Evolutionary conservation across 2,329 filamentous ascomycete genomes (phyloP).

Genomic region (Penicillium nordicum): DNA sequence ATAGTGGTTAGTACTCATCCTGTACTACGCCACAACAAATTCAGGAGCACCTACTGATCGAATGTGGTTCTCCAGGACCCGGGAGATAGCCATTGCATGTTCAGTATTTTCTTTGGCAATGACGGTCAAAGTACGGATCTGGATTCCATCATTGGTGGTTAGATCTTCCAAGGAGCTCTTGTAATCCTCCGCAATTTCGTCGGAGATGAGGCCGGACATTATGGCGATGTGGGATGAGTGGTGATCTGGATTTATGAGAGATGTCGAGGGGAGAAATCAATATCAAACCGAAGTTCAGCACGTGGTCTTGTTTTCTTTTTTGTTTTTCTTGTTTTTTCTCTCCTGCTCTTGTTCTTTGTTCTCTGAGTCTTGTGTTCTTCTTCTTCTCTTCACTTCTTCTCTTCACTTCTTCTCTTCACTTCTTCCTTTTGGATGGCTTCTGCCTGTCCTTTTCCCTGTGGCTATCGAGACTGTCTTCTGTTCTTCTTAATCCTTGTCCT

Average conservation of each 20-base stretch:
- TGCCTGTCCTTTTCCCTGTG: slow-evolving; percentile 14
- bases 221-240: slow-evolving; percentile 38
- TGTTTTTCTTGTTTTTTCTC: slow-evolving; percentile 6
- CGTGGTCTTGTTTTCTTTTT: slow-evolving; percentile 10
- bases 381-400: not conserved
- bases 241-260: not conserved
- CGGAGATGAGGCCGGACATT: slow-evolving; percentile 63
- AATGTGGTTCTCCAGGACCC: slow-evolving; percentile 88
- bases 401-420: slow-evolving; percentile 7
- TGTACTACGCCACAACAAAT: slow-evolving; percentile 7
- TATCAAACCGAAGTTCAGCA: not conserved
- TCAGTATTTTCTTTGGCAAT: slow-evolving; percentile 98
- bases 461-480: slow-evolving; percentile 23
- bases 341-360: slow-evolving; percentile 6
- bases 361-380: slow-evolving; percentile 13
- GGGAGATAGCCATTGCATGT: slow-evolving; percentile 88
- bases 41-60: slow-evolving; percentile 69
- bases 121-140: slow-evolving; percentile 95
- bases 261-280: not conserved
- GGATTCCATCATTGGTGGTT: slow-evolving; percentile 83
- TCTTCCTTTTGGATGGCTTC: slow-evolving; percentile 19
- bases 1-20: slow-evolving; percentile 20
- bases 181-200: slow-evolving; percentile 93
- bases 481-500: slow-evolving; percentile 27
- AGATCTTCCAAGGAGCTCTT: slow-evolving; percentile 89